Conservation (phyloP, 495 filamentous ascomycete genomes). For the Neurospora terricola region DNA sequence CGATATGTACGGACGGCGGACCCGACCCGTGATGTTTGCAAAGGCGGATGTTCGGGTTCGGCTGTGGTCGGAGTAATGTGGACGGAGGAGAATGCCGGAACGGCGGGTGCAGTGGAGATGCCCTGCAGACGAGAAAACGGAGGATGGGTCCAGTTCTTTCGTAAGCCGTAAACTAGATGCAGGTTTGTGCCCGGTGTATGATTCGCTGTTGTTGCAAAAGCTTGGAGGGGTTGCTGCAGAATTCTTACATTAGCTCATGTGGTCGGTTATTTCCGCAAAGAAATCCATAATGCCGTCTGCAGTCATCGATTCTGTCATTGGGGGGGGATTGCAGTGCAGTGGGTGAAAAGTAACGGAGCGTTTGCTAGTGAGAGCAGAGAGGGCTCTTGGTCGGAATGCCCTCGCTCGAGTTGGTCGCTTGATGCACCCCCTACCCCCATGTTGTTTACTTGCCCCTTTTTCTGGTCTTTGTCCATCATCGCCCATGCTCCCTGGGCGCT, state of each 20-base stretch:
- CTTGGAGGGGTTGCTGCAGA: background rate
- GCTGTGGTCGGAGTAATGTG: background rate
- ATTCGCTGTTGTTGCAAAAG: background rate
- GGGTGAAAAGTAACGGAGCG: background rate
- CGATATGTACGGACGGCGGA: background rate
- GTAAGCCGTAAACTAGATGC: background rate
- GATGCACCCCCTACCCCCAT: background rate
- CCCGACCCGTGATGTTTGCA: background rate
- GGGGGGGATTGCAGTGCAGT: background rate
- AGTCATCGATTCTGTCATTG: background rate
- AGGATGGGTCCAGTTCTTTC: background rate
- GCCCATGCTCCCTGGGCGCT: background rate
- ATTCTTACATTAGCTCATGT: background rate
- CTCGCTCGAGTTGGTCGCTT: background rate
- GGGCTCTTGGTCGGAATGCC: background rate
- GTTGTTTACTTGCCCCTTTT: background rate
- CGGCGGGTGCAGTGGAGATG: background rate
- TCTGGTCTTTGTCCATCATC: background rate
- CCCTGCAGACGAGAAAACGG: background rate
- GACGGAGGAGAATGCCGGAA: background rate
- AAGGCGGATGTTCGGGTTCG: background rate
- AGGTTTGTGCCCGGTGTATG: background rate
- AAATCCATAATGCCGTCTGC: background rate
- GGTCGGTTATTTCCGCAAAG: background rate
- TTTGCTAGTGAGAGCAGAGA: background rate